Base-by-base conservation (phyloP, 1,284 basidiomycete genomes). In the Sporisorium exsertum region DNA sequence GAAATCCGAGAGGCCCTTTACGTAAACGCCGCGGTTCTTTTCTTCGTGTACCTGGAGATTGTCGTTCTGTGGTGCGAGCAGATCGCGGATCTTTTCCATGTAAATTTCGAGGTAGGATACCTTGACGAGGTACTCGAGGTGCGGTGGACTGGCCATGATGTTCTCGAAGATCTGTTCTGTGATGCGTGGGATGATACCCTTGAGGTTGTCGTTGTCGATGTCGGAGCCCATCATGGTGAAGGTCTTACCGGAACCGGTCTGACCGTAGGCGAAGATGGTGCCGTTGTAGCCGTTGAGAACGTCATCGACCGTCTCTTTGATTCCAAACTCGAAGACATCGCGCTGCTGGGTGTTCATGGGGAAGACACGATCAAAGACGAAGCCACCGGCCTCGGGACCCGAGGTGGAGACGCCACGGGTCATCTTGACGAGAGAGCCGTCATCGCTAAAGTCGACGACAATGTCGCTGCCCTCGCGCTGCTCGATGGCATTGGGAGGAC, bases 61-160 rank as follows among this genome's bases (percentile, higher is more conserved):
- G 86, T 99, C 97, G 81, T 99, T 98, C 87, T 95, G 94, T 43
- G 97, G 97, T 65, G 95, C 93, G 63, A 99, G 89, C 68, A 99
- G 87, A 89, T 99, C 97, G 65, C 96, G 91, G 81, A 99, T 95
- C 77, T 92, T 91, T 87, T 99, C 97, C 85, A 99, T 90, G 87
- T 99, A 99, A 78, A 99, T 99, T 87, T 99, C 97, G 95, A 99
- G 97, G 87, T 99, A 99, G 40, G 95, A 97, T 60, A 99, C 97
- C 88, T 99, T 99, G 86, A 99, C 97, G 64, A 98, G 91, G 86
- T 99, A 99, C 87, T 99, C 97, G 72, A 99, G 88, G 85, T 94
- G 94, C 45, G 94, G 90, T 80, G 98, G 96, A 62, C 95, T 97
- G 80, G 94, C 91, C 77, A 97, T 91, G 86, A 99, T 99, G 60